Conservation (phyloP, 140 eudicot genomes). For the Senecio squalidus region DNA sequence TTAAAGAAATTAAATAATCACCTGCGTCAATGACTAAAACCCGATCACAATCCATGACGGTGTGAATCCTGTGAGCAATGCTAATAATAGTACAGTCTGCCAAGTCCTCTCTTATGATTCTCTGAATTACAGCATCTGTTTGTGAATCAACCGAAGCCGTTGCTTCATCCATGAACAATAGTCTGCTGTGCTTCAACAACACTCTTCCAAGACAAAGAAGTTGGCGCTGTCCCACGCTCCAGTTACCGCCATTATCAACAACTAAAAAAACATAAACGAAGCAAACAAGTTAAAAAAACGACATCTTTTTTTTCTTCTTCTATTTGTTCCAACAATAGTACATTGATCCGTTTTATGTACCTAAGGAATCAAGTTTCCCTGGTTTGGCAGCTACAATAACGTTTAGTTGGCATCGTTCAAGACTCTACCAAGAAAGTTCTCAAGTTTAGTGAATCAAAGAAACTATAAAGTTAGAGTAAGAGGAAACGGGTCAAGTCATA, state of each 20-base stretch:
- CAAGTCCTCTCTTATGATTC: constrained; percentile 52
- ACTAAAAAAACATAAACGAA: constrained; percentile 18
- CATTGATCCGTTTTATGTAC: constrained; percentile 24
- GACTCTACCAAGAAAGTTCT: constrained; percentile 38
- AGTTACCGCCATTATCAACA: constrained; percentile 61
- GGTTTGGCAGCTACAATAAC: constrained; percentile 74
- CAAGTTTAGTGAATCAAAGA: constrained; percentile 5
- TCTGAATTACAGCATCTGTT: constrained; percentile 64
- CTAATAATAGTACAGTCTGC: constrained; percentile 47
- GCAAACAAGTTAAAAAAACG: not conserved
- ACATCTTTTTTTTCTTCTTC: not conserved
- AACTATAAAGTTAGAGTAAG: too few relatives aligned
- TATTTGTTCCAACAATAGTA: not conserved
- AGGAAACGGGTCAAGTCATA: not conserved
- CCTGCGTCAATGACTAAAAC: constrained; percentile 71
- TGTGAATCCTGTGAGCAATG: constrained; percentile 75
- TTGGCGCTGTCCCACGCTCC: constrained; percentile 84
- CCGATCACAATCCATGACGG: constrained; percentile 70
- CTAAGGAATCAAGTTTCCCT: constrained; percentile 58
- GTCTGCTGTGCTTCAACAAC: constrained; percentile 48
- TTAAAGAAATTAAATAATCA: constrained; percentile 7
- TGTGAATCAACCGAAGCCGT: constrained; percentile 75
- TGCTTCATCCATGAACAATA: constrained; percentile 81
- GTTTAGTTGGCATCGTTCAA: constrained; percentile 70
- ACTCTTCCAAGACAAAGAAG: constrained; percentile 71